Evolutionary conservation across 768 basidiomycete genomes (phyloP).

Genomic region (Termitomyces sp.): DNA sequence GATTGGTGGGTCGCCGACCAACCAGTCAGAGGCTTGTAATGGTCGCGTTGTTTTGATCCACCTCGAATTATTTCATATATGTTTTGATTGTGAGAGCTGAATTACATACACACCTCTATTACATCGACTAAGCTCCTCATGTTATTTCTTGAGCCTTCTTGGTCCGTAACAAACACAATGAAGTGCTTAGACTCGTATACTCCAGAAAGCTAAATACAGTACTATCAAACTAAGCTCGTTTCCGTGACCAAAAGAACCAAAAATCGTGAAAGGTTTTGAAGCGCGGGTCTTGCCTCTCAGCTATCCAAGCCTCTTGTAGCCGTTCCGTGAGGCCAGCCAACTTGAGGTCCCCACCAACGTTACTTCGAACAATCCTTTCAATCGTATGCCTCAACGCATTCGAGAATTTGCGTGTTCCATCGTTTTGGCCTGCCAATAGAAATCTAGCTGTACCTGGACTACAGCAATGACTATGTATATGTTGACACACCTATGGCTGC

Average conservation of each 20-base stretch:
- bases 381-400: neutral
- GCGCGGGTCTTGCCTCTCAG: neutral
- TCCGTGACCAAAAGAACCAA: neutral
- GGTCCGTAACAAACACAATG: no score
- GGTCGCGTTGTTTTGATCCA: no score
- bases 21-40: no score
- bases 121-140: no score
- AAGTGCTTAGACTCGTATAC: no score
- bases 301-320: neutral
- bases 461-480: neutral
- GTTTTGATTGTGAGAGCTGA: no score
- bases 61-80: no score
- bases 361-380: neutral
- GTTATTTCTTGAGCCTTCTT: no score
- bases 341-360: neutral
- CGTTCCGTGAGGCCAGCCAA: neutral
- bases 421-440: neutral
- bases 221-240: neutral
- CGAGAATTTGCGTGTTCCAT: neutral
- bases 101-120: no score
- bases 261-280: neutral
- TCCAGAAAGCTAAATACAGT: no score
- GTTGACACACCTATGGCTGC: neutral
- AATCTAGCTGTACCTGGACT: neutral
- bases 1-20: no score